These are phyloP conservation scores for Spergularia marina DNA, from an alignment of 148 eudicot genomes.

Conservation along the genomic window DNA sequence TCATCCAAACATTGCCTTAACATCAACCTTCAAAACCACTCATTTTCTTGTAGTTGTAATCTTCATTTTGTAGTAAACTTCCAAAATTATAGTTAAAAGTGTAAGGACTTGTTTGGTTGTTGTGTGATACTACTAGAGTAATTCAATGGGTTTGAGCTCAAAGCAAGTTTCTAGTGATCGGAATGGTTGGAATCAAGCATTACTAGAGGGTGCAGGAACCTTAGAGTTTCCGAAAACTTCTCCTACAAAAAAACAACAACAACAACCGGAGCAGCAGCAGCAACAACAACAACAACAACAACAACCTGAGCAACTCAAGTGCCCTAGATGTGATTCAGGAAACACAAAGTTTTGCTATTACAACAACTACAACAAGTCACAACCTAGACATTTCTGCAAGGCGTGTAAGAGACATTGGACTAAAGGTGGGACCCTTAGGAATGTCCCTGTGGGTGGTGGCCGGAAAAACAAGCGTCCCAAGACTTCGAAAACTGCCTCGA, in stretches of 20 bases:
- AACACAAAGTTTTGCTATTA: slow-evolving; percentile 93
- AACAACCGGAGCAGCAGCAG: slow-evolving; percentile 18
- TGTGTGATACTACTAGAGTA: not conserved
- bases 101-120: not conserved
- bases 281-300: slow-evolving; percentile 30
- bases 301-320: slow-evolving; percentile 46
- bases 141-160: slow-evolving; percentile 60
- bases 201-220: slow-evolving; percentile 25
- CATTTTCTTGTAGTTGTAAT: slow-evolving; percentile 23
- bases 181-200: slow-evolving; percentile 39
- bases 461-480: slow-evolving; percentile 80
- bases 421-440: slow-evolving; percentile 89
- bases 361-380: slow-evolving; percentile 90
- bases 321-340: slow-evolving; percentile 79
- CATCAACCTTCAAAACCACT: slow-evolving; percentile 23
- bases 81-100: not conserved
- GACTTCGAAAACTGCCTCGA: slow-evolving; percentile 19
- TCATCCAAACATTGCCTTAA: slow-evolving; percentile 23
- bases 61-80: too few relatives aligned
- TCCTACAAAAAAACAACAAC: slow-evolving; percentile 24
- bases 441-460: slow-evolving; percentile 90
- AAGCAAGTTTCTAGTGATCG: slow-evolving; percentile 59
- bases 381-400: slow-evolving; percentile 85
- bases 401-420: slow-evolving; percentile 98
- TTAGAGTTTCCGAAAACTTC: slow-evolving; percentile 37